phyloP scores from a whole-genome alignment of 2,329 filamentous ascomycete genomes.

The Aureobasidium sp. region DNA sequence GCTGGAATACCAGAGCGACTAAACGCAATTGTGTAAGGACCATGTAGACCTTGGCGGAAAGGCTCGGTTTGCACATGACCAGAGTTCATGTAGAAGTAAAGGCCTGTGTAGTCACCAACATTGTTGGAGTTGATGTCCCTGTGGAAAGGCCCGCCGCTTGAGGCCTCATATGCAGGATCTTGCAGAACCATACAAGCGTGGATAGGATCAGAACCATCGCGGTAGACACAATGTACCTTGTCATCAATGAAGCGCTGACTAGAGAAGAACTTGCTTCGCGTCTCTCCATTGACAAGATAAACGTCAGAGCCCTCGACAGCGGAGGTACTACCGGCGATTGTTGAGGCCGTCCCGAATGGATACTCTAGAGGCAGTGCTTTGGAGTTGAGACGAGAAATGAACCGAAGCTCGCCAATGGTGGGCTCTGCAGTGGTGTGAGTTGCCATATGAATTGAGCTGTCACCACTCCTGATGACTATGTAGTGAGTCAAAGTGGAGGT shows the following conservation, averaged over 20 bases:
- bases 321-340: constrained; percentile 43
- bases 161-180: constrained; percentile 50
- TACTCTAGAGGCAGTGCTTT: constrained; percentile 31
- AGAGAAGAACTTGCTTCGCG: constrained; percentile 64
- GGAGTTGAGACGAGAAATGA: constrained; percentile 54
- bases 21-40: constrained; percentile 58
- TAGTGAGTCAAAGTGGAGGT: constrained; percentile 58
- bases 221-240: constrained; percentile 54
- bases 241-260: constrained; percentile 65
- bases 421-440: constrained; percentile 52
- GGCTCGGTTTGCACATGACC: constrained; percentile 56
- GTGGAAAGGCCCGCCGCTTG: constrained; percentile 58
- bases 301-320: constrained; percentile 49
- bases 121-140: constrained; percentile 61
- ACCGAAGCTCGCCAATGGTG: constrained; percentile 49
- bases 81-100: constrained; percentile 65
- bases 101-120: constrained; percentile 48
- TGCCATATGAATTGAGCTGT: constrained; percentile 48
- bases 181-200: constrained; percentile 57
- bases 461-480: constrained; percentile 54
- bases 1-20: constrained; percentile 45
- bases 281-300: constrained; percentile 55
- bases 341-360: constrained; percentile 43
- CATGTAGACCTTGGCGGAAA: constrained; percentile 57
- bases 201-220: constrained; percentile 36